phyloP scores from a whole-genome alignment of 83 land plant species.

The Picea abies region DNA sequence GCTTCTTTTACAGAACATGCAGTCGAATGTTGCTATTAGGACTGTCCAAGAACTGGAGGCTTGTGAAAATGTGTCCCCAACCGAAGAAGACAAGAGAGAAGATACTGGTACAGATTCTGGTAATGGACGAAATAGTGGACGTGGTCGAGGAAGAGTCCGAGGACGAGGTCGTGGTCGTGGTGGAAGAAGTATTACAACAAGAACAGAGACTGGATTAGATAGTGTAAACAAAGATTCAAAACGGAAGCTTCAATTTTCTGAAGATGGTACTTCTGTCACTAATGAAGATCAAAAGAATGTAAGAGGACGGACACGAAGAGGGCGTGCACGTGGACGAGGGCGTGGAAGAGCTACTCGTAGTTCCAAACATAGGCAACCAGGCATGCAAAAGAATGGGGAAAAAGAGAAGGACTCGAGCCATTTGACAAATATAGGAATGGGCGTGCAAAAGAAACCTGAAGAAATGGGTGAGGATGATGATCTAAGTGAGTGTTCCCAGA shows the following conservation, averaged over 20 bases:
- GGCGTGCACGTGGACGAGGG: constrained; percentile 23
- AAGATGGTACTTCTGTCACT: constrained; percentile 6
- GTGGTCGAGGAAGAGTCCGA: constrained; percentile 44
- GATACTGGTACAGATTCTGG: constrained; percentile 25
- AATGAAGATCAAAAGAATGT: constrained; percentile 16
- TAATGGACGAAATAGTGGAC: constrained; percentile 20
- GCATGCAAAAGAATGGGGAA: constrained; percentile 2
- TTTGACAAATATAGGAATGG: background rate
- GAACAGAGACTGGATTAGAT: constrained; percentile 17
- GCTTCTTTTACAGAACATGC: constrained; percentile 33
- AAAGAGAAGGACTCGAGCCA: background rate
- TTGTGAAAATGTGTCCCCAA: constrained; percentile 16
- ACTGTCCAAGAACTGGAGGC: constrained; percentile 27
- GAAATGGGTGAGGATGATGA: constrained; percentile 25
- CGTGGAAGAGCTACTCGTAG: constrained; percentile 41
- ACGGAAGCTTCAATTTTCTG: constrained; percentile 21
- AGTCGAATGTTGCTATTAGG: constrained; percentile 29
- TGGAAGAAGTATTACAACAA: constrained; percentile 15
- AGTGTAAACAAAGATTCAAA: constrained; percentile 13
- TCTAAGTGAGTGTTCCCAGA: constrained; percentile 28
- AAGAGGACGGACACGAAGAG: constrained; percentile 31
- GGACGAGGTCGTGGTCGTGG: constrained; percentile 38
- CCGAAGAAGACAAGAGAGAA: constrained; percentile 19
- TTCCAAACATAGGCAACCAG: constrained; percentile 34
- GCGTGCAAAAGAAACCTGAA: background rate